Evolutionary conservation across 495 filamentous ascomycete genomes (phyloP), one percentile per base, ranked within the genome.

Genomic region (Trypethelium eluteriae): DNA sequence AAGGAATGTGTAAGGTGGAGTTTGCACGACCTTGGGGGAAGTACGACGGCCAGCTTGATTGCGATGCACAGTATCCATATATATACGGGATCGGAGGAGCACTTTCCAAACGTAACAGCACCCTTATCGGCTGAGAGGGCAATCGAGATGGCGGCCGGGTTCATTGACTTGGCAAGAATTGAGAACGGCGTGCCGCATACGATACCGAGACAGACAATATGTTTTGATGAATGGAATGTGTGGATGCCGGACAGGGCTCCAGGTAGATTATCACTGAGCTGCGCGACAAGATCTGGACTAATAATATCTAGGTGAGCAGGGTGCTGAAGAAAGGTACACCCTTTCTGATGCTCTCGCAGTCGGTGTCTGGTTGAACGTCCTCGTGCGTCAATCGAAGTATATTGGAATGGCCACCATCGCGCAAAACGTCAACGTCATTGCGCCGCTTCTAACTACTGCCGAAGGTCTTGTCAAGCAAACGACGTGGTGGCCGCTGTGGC

Each of bases 161-260:
- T 91, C 2, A 90, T 92, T 68, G 88, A 92, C 72, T 83, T 92
- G 6, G 89, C 89, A 0, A 78, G 88, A 14, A 88, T 91, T 74
- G 86, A 91, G 74, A 86, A 85, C 69, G 72, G 74, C 2, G 83
- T 90, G 1, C 78, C 86, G 0, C 77, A 82, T 2, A 75, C 79
- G 3, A 81, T 84, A 38, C 82, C 82, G 12, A 76, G 80, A 11
- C 86, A 84, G 14, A 87, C 80, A 46, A 90, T 93, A 74, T 92
- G 89, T 76, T 92, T 92, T 73, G 89, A 93, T 74, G 89, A 92
- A 75, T 92, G 89, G 89, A 90, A 93, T 75, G 88, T 92, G 12
- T 92, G 89, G 89, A 89, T 92, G 72, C 88, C 88, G 6, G 78
- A 82, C 46, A 83, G 89, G 35, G 89, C 89, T 1, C 86, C 85